Evolutionary conservation across 768 basidiomycete species (phyloP).

Genomic region (Pleurotus pulmonarius): DNA sequence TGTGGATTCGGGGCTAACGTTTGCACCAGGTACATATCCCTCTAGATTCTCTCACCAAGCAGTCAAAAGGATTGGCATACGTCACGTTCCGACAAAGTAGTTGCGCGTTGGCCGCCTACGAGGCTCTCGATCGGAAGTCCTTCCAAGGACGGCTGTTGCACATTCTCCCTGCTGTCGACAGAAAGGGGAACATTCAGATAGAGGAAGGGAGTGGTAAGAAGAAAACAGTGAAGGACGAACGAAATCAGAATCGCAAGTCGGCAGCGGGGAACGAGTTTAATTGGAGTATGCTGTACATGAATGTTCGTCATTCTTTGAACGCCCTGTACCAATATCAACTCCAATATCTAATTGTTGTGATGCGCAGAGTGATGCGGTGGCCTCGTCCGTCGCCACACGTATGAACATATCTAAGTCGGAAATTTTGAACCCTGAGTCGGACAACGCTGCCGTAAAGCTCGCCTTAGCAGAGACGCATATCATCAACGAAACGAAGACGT

Average conservation of each 20-base stretch:
- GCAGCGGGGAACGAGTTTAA: conserved; percentile 78
- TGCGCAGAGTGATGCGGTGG: conserved; percentile 85
- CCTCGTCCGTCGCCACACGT: conserved; percentile 83
- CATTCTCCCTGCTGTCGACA: conserved; percentile 80
- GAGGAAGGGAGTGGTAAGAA: conserved; percentile 41
- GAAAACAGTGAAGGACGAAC: conserved; percentile 57
- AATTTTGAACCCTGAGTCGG: conserved; percentile 77
- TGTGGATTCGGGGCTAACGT: conserved; percentile 10
- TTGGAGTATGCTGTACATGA: conserved; percentile 96
- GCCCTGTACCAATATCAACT: conserved; percentile 9
- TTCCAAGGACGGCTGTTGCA: conserved; percentile 93
- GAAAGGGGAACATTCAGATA: conserved; percentile 42
- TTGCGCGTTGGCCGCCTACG: conserved; percentile 62
- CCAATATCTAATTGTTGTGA: conserved; percentile 12
- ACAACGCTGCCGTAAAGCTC: conserved; percentile 86
- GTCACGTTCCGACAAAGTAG: conserved; percentile 39
- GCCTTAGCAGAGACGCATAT: conserved; percentile 96
- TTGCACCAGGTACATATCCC: conserved; percentile 44
- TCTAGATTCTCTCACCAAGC: conserved; percentile 38
- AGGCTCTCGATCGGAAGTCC: conserved; percentile 73
- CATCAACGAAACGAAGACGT: conserved; percentile 91
- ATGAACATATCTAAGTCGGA: conserved; percentile 86
- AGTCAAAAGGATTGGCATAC: conserved; percentile 50
- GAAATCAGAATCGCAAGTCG: conserved; percentile 59
- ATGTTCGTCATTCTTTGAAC: conserved; percentile 57